Percentiles rank a stretch among this genome's conserved stretches.
phyloP scores from a whole-genome alignment of 306 rosid genomes.

The Trichosanthes cucumerina region DNA sequence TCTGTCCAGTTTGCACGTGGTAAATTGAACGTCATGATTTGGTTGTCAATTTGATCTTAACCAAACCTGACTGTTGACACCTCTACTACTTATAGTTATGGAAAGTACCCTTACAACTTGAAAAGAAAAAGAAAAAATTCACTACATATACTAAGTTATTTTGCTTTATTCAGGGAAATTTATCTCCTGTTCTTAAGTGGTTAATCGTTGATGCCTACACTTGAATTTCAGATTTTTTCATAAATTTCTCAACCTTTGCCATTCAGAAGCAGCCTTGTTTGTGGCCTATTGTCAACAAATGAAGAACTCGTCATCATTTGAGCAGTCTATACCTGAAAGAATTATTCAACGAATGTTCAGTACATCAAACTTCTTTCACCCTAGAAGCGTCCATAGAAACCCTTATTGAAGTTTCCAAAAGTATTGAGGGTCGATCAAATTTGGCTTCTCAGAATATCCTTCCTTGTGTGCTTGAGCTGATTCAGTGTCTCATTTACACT shows the following conservation, averaged over 20 bases:
- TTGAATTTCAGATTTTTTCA: neutral
- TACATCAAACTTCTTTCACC: conserved; percentile 29
- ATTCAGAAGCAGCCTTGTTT: neutral
- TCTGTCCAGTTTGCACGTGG: neutral
- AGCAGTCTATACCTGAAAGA: conserved; percentile 22
- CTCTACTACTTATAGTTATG: too few species aligned
- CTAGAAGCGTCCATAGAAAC: conserved; percentile 29
- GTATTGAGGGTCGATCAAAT: conserved; percentile 29
- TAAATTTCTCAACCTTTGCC: neutral
- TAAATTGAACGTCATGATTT: neutral
- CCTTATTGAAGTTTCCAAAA: conserved; percentile 36
- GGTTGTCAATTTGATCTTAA: neutral
- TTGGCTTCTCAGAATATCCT: conserved; percentile 37
- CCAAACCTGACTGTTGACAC: neutral
- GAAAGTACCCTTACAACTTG: neutral
- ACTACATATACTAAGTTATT: neutral
- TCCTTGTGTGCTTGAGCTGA: conserved; percentile 25
- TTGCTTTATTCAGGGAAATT: neutral
- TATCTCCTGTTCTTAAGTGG: neutral
- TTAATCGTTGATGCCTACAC: neutral
- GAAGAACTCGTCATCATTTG: conserved; percentile 23
- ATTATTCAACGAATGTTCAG: conserved; percentile 22
- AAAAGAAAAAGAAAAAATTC: too few species aligned
- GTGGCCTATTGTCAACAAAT: neutral
- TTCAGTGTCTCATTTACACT: conserved; percentile 15